A percentile compares a stretch with the other conserved stretches of the same genome.
Evolutionary conservation across 139 green algal genomes (phyloP).

Genomic region (Auxenochlorella pyrenoidosa): DNA sequence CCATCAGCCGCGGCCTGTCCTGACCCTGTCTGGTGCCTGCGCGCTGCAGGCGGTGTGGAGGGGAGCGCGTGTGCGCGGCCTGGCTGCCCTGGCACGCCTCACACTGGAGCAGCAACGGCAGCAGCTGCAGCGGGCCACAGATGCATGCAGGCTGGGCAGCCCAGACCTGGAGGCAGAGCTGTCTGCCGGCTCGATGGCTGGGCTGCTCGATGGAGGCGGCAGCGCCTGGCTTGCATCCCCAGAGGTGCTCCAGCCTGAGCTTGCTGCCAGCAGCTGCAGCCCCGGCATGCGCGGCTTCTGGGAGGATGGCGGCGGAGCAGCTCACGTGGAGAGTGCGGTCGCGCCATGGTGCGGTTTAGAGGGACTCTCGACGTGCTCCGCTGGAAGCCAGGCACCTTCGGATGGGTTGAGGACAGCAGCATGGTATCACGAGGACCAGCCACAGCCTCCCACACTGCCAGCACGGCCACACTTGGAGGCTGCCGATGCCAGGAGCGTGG

Average conservation of each 20-base stretch:
- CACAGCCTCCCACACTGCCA: not conserved
- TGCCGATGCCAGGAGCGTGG: not conserved
- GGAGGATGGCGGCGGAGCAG: too few relatives aligned
- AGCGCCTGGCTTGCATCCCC: not conserved
- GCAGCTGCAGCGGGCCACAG: not conserved
- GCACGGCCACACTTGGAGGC: not conserved
- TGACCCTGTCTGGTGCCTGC: not conserved
- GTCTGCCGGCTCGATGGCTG: not conserved
- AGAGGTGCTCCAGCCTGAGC: slow-evolving; percentile 1
- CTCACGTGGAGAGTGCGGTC: not conserved
- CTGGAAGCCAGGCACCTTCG: too few relatives aligned
- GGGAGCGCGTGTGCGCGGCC: not conserved
- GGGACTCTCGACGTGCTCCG: not conserved
- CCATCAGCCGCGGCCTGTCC: not conserved
- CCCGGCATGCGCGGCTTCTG: too few relatives aligned
- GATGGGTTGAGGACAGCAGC: too few relatives aligned
- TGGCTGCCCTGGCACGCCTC: not conserved
- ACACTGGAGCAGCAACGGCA: not conserved
- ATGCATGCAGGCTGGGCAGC: not conserved
- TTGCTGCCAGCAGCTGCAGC: not conserved
- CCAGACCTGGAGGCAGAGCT: not conserved
- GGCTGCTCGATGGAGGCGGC: not conserved
- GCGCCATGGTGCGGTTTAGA: not conserved
- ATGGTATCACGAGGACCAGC: not conserved
- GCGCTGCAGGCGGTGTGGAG: slow-evolving; percentile 22